Conservation (phyloP, 139 green algal species). For the Chlamydomonas asymmetrica region DNA sequence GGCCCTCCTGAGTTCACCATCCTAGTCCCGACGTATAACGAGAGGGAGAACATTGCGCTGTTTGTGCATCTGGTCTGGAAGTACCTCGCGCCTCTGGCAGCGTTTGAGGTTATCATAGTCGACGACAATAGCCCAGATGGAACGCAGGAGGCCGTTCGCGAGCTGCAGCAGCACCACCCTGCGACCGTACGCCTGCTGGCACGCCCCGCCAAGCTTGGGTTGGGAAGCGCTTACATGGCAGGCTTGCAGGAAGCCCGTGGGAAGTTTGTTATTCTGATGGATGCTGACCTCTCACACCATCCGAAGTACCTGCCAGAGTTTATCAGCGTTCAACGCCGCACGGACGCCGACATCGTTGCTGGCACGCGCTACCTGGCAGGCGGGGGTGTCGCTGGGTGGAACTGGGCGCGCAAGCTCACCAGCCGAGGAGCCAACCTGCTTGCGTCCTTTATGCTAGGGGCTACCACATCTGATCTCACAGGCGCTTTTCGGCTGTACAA, state of each 20-base stretch:
- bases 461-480: slow-evolving; percentile 78
- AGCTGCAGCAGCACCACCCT: slow-evolving; percentile 24
- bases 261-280: slow-evolving; percentile 93
- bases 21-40: slow-evolving; percentile 97
- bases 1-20: slow-evolving; percentile 74
- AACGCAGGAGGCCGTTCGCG: slow-evolving; percentile 71
- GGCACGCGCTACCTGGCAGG: slow-evolving; percentile 82
- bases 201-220: slow-evolving; percentile 77
- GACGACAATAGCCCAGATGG: slow-evolving; percentile 95
- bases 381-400: slow-evolving; percentile 92
- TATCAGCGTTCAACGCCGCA: slow-evolving; percentile 58
- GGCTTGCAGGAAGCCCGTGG: slow-evolving; percentile 53
- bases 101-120: slow-evolving; percentile 91
- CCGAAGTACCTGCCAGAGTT: slow-evolving; percentile 47
- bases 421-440: slow-evolving; percentile 91
- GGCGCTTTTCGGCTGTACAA: slow-evolving; percentile 92
- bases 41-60: slow-evolving; percentile 88
- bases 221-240: slow-evolving; percentile 63
- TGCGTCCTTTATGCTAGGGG: slow-evolving; percentile 75
- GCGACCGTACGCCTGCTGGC: slow-evolving; percentile 45
- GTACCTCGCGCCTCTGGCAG: slow-evolving; percentile 36
- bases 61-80: slow-evolving; percentile 79
- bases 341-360: slow-evolving; percentile 80
- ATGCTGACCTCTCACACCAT: slow-evolving; percentile 96
- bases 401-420: slow-evolving; percentile 85